phyloP scores from a whole-genome alignment of 169 alveolate species.

The Cryptosporidium bovis region DNA sequence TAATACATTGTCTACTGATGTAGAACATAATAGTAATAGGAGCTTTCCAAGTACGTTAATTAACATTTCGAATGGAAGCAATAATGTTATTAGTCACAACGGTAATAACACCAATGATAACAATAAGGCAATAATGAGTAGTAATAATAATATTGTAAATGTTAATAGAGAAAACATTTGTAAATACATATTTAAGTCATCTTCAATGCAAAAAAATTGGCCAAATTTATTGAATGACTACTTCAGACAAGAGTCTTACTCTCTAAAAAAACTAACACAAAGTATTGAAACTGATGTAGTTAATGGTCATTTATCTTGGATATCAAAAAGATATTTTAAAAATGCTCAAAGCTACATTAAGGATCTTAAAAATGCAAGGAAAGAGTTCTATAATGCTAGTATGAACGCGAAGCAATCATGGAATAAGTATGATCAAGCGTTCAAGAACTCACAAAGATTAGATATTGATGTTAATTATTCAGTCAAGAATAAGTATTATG shows the following conservation, averaged over 20 bases:
- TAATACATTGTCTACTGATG: neutral
- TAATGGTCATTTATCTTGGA: constrained; percentile 65
- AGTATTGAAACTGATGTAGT: constrained; percentile 68
- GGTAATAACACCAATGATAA: too few species aligned
- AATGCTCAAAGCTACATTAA: constrained; percentile 42
- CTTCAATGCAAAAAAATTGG: constrained; percentile 38
- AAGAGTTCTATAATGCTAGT: constrained; percentile 19
- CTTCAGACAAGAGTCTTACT: constrained; percentile 28
- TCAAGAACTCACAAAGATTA: constrained; percentile 34
- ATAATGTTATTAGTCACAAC: too few species aligned
- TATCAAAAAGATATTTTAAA: constrained; percentile 55
- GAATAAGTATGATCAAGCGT: constrained; percentile 48
- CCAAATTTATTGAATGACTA: constrained; percentile 27
- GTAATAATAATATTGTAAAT: too few species aligned
- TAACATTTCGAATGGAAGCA: neutral
- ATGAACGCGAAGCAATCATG: constrained; percentile 38
- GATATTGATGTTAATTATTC: constrained; percentile 40
- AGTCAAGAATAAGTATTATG: constrained; percentile 20
- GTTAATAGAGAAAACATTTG: too few species aligned
- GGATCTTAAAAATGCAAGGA: constrained; percentile 18
- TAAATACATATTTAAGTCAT: neutral
- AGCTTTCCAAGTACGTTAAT: neutral
- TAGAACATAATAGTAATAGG: neutral
- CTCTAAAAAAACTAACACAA: constrained; percentile 28
- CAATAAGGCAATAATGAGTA: too few species aligned